These are phyloP conservation scores for Ilyonectria mors-panacis DNA, from an alignment of 2,329 filamentous ascomycete species.

Conservation along the genomic window DNA sequence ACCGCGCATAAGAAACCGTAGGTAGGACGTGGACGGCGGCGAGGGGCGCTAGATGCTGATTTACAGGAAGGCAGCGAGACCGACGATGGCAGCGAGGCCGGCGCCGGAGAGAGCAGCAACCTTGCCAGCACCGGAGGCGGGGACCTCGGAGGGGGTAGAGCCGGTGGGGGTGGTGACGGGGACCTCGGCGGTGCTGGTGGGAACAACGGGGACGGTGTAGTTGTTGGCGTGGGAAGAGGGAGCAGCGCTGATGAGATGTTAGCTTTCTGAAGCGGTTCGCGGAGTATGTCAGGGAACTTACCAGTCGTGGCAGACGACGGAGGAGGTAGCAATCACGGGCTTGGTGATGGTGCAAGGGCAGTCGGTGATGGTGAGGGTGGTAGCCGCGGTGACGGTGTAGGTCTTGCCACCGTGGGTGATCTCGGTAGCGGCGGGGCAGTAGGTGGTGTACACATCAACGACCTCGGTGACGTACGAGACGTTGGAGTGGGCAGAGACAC, in stretches of 20 bases:
- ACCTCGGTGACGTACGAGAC: slow-evolving; percentile 75
- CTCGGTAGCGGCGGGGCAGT: slow-evolving; percentile 78
- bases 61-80: slow-evolving; percentile 73
- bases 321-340: slow-evolving; percentile 68
- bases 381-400: slow-evolving; percentile 79
- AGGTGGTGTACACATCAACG: slow-evolving; percentile 78
- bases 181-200: slow-evolving; percentile 35
- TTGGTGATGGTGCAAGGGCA: slow-evolving; percentile 79
- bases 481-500: slow-evolving; percentile 61
- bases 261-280: slow-evolving; percentile 31
- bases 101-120: slow-evolving; percentile 70
- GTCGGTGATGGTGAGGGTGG: slow-evolving; percentile 79
- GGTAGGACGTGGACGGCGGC: slow-evolving; percentile 55
- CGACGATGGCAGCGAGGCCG: slow-evolving; percentile 72
- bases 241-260: slow-evolving; percentile 43
- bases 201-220: slow-evolving; percentile 50
- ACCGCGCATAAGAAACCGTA: slow-evolving; percentile 60
- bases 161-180: slow-evolving; percentile 49
- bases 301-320: slow-evolving; percentile 69
- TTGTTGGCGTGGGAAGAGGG: slow-evolving; percentile 52
- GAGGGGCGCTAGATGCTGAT: slow-evolving; percentile 56
- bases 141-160: slow-evolving; percentile 54
- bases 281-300: slow-evolving; percentile 50
- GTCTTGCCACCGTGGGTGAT: slow-evolving; percentile 76
- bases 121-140: slow-evolving; percentile 71